Evolutionary conservation across 768 basidiomycete genomes (phyloP), one percentile per base, ranked within the genome.

Genomic region (Myochromella boudieri): DNA sequence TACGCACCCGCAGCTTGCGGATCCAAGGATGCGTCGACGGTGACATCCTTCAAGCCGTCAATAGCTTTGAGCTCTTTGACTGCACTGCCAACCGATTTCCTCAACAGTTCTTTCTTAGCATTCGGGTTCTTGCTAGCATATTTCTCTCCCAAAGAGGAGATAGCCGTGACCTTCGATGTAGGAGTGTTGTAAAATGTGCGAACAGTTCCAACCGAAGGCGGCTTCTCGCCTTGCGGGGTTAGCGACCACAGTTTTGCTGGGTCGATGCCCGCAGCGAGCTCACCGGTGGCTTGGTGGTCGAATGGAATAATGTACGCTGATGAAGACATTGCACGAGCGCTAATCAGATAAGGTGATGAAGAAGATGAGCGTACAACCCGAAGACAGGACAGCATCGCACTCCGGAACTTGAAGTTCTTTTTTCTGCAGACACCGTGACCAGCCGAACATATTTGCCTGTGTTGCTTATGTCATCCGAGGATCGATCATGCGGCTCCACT

Each of bases 1-100:
- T 34, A 40, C 77, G 18, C 52, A 87, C 89, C 87, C 51, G 89
- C 82, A 49, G 88, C 90, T 51, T 92, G 89, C 17, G 87, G 76
- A 63, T 91, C 87, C 1, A 61, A 50, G 6, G 78, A 76, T 20
- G 77, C 80, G 61, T 91, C 88, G 42, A 92, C 67, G 18, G 69
- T 48, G 32, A 87, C 79, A 40, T 80, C 77, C 20, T 78, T 80
- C 44, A 87, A 65, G 38, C 81, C 81, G 14, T 88, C 81, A 6
- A 82, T 67, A 11, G 61, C 71, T 54, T 77, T 84, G 53, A 90
- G 64, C 36, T 80, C 77, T 66, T 87, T 88, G 33, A 91, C 80
- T 5, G 82, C 87, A 40, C 73, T 79, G 8, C 85, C 91, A 11
- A 91, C 76, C 8, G 87, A 77, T 56, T 79, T 82, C 56, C 90